A percentile compares a stretch with the other conserved stretches of the same genome.
Conservation (phyloP, 2,329 filamentous ascomycete genomes). For the Colletotrichum chlorophyti region DNA sequence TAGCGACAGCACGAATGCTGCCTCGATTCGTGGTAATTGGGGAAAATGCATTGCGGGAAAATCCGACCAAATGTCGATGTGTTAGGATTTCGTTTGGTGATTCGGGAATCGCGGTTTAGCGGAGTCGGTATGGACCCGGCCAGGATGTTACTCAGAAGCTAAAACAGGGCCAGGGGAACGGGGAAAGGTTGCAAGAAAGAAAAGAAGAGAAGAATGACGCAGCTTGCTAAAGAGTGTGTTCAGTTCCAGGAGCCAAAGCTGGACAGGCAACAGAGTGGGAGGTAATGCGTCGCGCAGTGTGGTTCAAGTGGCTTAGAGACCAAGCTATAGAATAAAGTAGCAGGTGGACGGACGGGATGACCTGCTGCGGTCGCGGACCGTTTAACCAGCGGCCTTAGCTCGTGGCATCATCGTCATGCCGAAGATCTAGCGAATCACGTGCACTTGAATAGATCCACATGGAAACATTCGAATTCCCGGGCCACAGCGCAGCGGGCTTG, state of each 20-base stretch:
- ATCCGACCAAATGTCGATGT: conserved; percentile 29
- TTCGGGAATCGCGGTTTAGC: neutral
- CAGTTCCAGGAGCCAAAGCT: conserved; percentile 1
- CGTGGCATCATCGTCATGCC: conserved; percentile 36
- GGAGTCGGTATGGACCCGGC: too few relatives aligned
- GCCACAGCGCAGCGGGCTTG: neutral
- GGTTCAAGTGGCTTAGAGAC: conserved; percentile 18
- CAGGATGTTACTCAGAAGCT: neutral
- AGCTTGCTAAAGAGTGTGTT: neutral
- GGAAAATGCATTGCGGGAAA: conserved; percentile 25
- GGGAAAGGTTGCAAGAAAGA: neutral
- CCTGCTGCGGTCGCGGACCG: conserved; percentile 22
- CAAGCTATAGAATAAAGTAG: conserved; percentile 14
- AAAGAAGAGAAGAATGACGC: neutral
- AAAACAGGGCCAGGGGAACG: neutral
- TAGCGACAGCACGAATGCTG: conserved; percentile 44
- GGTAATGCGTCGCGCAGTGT: conserved; percentile 5
- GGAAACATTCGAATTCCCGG: neutral
- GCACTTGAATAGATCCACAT: conserved; percentile 36
- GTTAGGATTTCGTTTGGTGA: conserved; percentile 6
- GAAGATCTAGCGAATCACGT: conserved; percentile 28
- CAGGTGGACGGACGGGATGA: neutral
- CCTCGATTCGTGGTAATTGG: conserved; percentile 37
- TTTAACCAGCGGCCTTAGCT: conserved; percentile 33
- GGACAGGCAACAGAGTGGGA: neutral